Conservation (phyloP, 2,329 filamentous ascomycete species). For the Penicillium polonicum region DNA sequence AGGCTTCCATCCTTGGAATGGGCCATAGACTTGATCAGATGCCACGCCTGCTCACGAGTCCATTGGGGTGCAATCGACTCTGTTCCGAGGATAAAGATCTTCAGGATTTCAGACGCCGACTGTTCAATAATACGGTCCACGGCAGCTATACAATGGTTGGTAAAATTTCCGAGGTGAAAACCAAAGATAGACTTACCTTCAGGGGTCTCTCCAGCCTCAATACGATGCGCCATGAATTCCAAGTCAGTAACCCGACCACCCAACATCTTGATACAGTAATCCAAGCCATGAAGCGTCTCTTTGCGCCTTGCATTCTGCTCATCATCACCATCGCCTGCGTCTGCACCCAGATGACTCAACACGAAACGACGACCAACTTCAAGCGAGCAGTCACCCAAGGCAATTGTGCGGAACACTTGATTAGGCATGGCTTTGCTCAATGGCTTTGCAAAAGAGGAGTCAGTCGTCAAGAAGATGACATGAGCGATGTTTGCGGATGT, state of each 20-base stretch:
- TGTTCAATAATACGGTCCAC: constrained; percentile 87
- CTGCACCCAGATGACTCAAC: constrained; percentile 69
- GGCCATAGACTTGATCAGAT: constrained; percentile 76
- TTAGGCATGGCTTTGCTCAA: constrained; percentile 85
- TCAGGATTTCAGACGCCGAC: constrained; percentile 83
- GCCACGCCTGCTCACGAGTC: constrained; percentile 86
- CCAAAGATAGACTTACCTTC: constrained; percentile 44
- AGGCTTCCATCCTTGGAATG: constrained; percentile 58
- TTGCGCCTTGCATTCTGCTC: constrained; percentile 34
- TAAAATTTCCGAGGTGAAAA: background rate
- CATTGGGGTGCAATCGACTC: constrained; percentile 64
- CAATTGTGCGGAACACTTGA: constrained; percentile 81
- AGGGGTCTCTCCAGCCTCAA: constrained; percentile 83
- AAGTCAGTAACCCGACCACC: constrained; percentile 94
- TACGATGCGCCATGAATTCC: constrained; percentile 85
- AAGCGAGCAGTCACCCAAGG: constrained; percentile 80
- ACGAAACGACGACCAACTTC: constrained; percentile 88
- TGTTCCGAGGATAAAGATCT: constrained; percentile 75
- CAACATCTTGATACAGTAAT: constrained; percentile 75
- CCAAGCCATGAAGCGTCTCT: constrained; percentile 67
- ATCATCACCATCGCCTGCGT: constrained; percentile 38
- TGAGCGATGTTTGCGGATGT: constrained; percentile 88
- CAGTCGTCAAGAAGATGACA: constrained; percentile 89
- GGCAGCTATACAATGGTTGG: constrained; percentile 54
- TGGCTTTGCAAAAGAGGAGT: constrained; percentile 83